These are phyloP conservation scores for Xylariaceae sp. DNA, from an alignment of 2,329 filamentous ascomycete genomes.

Conservation along the genomic window DNA sequence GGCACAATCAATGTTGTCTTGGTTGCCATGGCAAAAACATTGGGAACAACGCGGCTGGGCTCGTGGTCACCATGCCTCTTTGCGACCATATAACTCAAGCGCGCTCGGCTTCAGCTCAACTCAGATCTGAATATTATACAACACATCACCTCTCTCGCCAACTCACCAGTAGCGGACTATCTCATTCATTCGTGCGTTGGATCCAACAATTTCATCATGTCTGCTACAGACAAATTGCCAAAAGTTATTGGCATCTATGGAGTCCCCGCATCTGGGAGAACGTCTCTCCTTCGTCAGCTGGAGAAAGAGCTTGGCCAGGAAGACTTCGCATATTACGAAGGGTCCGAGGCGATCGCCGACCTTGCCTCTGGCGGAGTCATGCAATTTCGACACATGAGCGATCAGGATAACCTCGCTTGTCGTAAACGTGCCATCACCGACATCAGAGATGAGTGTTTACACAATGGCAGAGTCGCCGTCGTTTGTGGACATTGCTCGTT, in stretches of 20 bases:
- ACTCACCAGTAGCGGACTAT: no score
- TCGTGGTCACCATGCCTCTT: no score
- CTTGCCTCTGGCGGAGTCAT: conserved; percentile 46
- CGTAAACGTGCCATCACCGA: conserved; percentile 45
- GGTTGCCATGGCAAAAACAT: no score
- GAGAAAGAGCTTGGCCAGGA: conserved; percentile 26
- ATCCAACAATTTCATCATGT: no score
- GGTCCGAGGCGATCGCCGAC: conserved; percentile 45
- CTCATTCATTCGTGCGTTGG: no score
- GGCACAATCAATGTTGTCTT: no score
- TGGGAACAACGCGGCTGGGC: no score
- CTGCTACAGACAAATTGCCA: background rate
- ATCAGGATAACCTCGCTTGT: conserved; percentile 35
- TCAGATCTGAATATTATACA: no score
- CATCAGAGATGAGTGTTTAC: conserved; percentile 39
- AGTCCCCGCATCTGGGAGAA: conserved; percentile 22
- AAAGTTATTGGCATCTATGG: conserved; percentile 23
- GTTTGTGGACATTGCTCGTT: conserved; percentile 58
- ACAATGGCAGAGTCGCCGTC: conserved; percentile 38
- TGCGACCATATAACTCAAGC: no score
- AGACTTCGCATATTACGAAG: conserved; percentile 50
- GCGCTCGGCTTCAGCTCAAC: no score
- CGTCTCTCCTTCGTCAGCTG: conserved; percentile 36
- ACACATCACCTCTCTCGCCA: no score
- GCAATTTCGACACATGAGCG: conserved; percentile 41